Conservation (phyloP, 2,329 filamentous ascomycete species). For the Penicillium corylophilum region DNA sequence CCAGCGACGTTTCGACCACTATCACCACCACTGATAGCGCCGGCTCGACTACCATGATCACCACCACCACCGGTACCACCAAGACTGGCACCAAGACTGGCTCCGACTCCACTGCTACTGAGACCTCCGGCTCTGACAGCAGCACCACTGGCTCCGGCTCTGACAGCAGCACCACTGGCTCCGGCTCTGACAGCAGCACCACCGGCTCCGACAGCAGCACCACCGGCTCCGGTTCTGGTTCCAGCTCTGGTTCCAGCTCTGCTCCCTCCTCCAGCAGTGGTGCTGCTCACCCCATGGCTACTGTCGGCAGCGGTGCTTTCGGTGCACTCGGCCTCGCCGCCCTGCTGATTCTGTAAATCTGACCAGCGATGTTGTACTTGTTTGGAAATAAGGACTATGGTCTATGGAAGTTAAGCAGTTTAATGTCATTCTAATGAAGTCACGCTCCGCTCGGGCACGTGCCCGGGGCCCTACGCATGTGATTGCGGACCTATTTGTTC, state of each 20-base stretch:
- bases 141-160: too few relatives aligned
- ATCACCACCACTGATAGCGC: constrained; percentile 13
- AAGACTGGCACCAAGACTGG: too few relatives aligned
- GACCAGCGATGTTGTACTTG: background rate
- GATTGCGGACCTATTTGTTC: constrained; percentile 3
- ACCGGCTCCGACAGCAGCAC: background rate
- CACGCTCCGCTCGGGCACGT: constrained; percentile 12
- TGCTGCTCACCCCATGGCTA: constrained; percentile 33
- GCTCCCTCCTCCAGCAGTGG: constrained; percentile 11
- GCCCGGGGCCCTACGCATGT: constrained; percentile 9
- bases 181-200: constrained; percentile 2
- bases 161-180: too few relatives aligned
- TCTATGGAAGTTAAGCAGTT: background rate
- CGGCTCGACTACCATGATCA: constrained; percentile 21
- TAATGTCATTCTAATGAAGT: constrained; percentile 22
- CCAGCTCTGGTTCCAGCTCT: constrained; percentile 13
- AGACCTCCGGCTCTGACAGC: too few relatives aligned
- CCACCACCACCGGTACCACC: constrained; percentile 21
- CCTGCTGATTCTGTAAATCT: constrained; percentile 40
- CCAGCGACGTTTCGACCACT: constrained; percentile 2
- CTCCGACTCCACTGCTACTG: too few relatives aligned
- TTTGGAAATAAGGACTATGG: constrained; percentile 3
- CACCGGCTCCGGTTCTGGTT: constrained; percentile 8
- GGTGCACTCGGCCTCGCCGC: constrained; percentile 46
- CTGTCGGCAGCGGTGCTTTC: constrained; percentile 32